Base-by-base conservation (phyloP, 2,329 filamentous ascomycete species). In the Dactylellina haptotyla region DNA sequence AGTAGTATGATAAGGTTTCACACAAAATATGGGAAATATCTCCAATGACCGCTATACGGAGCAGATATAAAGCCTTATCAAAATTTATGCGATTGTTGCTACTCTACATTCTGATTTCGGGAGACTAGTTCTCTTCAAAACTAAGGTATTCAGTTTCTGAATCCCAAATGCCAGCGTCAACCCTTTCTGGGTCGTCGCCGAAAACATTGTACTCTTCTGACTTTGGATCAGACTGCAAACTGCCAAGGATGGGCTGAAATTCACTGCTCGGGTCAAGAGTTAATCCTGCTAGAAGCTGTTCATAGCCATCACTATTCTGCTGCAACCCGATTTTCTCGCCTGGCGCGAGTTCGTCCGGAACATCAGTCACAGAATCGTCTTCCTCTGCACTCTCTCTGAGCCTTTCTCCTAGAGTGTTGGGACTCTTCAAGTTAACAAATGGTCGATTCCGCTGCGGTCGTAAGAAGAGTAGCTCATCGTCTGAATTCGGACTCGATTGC, bases 341-440 rank as follows among this genome's bases (percentile, higher is more conserved):
- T 12, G 61, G 48, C 4, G 16, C 37, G 10, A 64, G 28, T 18
- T 64, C 61, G 8, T 64, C 50, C 3, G 61, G 61, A 18, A 62
- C 39, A 2, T 62, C 58, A 8, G 14, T 62, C 14, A 56, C n/a
- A 9, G 39, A 37, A 5, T 48, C 50, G 14, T 56, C 61, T 23
- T 30, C 18, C 37, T 64, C 48, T 4, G 61, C 48, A 14, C 32
- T 56, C 32, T 46, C 26, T 37, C 50, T n/a, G 14, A 56, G 48
- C 16, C 8, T 18, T 1, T 46, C 18, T 14, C 50, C 61, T 14
- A 54, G 61, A 14, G 6, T 8, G 26, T 64, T 64, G 4, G 59
- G 59, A 9, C 16, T 43, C 6, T 30, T n/a, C 4, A 32, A 4
- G 14, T 64, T 16, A 10, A 45, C 30, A n/a, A 18, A 6, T 26